A percentile compares a stretch with the other conserved stretches of the same genome.
Conservation (phyloP, 2,329 filamentous ascomycete genomes). For the Diplodia sapinea region DNA sequence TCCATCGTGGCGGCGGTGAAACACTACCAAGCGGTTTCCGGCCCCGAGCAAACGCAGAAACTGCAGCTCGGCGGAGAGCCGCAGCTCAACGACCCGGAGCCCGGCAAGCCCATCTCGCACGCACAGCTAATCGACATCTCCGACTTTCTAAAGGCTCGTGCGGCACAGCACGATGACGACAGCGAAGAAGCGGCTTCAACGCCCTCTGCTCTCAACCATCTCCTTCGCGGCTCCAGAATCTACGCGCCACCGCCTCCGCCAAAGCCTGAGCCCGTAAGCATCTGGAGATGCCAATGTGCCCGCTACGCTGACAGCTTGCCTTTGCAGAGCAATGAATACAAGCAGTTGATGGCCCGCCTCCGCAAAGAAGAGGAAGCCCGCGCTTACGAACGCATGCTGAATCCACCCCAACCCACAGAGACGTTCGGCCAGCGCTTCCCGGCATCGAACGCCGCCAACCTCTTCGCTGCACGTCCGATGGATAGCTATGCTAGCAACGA, state of each 20-base stretch:
- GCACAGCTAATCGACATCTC: conserved; percentile 70
- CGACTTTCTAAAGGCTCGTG: conserved; percentile 54
- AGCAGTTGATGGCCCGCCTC: conserved; percentile 83
- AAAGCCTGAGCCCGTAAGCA: conserved; percentile 75
- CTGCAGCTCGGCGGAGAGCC: conserved; percentile 52
- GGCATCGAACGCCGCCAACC: conserved; percentile 56
- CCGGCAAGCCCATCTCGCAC: conserved; percentile 75
- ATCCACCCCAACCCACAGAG: conserved; percentile 62
- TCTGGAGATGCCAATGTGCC: not conserved
- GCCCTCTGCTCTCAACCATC: conserved; percentile 62
- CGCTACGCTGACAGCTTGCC: conserved; percentile 2
- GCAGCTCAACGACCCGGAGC: conserved; percentile 55
- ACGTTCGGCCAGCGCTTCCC: conserved; percentile 67
- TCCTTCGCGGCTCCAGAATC: conserved; percentile 73
- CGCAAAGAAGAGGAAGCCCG: conserved; percentile 82
- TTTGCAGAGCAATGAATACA: conserved; percentile 76
- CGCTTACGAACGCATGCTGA: conserved; percentile 80
- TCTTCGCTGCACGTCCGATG: conserved; percentile 51
- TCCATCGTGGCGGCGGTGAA: conserved; percentile 68
- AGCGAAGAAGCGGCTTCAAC: not conserved
- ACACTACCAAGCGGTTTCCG: conserved; percentile 38
- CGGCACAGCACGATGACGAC: conserved; percentile 17
- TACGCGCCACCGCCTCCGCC: conserved; percentile 81
- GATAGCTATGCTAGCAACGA: conserved; percentile 39
- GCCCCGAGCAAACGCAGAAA: conserved; percentile 36